Evolutionary conservation across 2,329 filamentous ascomycete species (phyloP).

Genomic region (Aspergillus sp.): DNA sequence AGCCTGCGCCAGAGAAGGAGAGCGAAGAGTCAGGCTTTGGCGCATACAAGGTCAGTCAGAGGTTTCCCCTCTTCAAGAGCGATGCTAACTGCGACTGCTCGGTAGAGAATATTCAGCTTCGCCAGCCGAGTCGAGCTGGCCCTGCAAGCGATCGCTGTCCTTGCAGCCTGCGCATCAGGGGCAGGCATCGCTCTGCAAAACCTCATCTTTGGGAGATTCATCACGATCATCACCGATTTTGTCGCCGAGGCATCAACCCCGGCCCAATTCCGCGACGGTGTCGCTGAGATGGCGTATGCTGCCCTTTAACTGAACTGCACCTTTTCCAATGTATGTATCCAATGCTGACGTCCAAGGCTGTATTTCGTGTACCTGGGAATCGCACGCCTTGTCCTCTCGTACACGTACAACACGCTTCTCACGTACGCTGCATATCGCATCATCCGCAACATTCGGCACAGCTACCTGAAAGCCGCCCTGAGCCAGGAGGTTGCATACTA

Average conservation of each 20-base stretch:
- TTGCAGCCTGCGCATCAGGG: conserved; percentile 7
- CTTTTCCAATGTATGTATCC: no score
- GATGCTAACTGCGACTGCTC: not conserved
- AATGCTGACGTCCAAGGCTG: conserved; percentile 44
- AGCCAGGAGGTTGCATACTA: conserved; percentile 90
- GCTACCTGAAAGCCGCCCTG: conserved; percentile 81
- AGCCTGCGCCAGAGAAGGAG: not conserved
- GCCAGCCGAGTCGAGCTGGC: not conserved
- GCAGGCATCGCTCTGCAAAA: conserved; percentile 9
- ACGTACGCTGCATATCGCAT: conserved; percentile 84
- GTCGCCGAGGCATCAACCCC: not conserved
- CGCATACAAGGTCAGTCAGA: not conserved
- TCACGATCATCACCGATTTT: conserved; percentile 6
- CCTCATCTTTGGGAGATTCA: conserved; percentile 12
- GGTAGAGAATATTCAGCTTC: conserved; percentile 8
- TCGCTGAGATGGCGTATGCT: conserved; percentile 5
- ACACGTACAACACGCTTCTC: conserved; percentile 81
- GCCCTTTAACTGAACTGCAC: no score
- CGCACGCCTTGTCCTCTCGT: conserved; percentile 74
- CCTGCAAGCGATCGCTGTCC: not conserved
- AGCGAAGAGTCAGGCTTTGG: not conserved
- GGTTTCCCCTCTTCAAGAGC: not conserved
- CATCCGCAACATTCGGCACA: conserved; percentile 73
- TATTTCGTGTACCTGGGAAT: conserved; percentile 87
- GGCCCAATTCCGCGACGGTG: not conserved